Evolutionary conservation across 2,329 filamentous ascomycete genomes (phyloP), one percentile per base, ranked within the genome.

Genomic region (Didymella arachidicola): DNA sequence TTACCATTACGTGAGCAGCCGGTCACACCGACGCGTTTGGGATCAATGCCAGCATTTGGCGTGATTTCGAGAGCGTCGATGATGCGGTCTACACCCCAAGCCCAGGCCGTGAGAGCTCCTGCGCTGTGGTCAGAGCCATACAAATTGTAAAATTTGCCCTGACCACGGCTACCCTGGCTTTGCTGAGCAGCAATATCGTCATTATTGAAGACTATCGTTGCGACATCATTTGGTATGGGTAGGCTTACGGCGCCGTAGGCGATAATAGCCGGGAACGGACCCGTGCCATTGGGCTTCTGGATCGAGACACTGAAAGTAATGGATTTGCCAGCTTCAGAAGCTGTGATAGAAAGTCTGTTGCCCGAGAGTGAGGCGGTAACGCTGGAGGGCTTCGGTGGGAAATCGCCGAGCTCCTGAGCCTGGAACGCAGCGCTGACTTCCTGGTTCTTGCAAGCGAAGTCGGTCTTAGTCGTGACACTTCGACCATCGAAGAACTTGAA

Each of bases 1-100:
- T 88, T 88, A 55, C 85, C 86, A 74, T 88, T 87, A 39, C 86
- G 83, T 52, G 84, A 87, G 79, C 86, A 89, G 5, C 86, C 86
- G 14, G 85, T 88, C 2, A 87, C 85, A 46, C 84, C 86, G 12
- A 78, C 53, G 25, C 70, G 70, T 59, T 70, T 72, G 25, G 75
- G 62, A 58, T 78, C 70, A 70, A 88, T 86, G 12, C 68, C 67
- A 41, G 70, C 66, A 38, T 78, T 78, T 1, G 80, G 78, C 22
- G 79, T 80, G 8, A 65, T 72, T 77, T 87, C 85, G 36, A 88
- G 78, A 16, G 80, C 84, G 69, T 88, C 86, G 48, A 88, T 82
- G 63, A 88, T 79, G 50, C 85, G 83, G 66, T 83, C 82, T 2
- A 87, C 84, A 55, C 83, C 86, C 85, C 86, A 88, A 8, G 85